Evolutionary conservation across 1,284 basidiomycete species (phyloP).

Genomic region (Ustilago nuda): DNA sequence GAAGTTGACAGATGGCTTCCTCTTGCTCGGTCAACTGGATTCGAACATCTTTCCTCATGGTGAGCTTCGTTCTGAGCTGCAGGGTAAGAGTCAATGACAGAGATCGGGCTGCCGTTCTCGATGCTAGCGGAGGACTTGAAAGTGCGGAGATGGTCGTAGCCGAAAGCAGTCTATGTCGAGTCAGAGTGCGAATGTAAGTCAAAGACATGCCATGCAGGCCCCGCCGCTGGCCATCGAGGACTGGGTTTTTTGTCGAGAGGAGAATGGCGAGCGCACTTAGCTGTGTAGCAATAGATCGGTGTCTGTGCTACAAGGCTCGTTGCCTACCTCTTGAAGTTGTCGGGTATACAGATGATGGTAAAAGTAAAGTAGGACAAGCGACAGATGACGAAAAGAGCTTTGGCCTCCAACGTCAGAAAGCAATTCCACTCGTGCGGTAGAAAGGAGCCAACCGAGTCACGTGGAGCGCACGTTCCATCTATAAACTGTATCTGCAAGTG

Average conservation of each 20-base stretch:
- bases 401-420: slow-evolving; percentile 22
- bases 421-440: slow-evolving; percentile 44
- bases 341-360: not conserved
- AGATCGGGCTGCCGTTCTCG: not conserved
- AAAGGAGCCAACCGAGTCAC: slow-evolving; percentile 18
- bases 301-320: not conserved
- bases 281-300: not conserved
- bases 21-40: slow-evolving; percentile 51
- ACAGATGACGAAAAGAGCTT: slow-evolving; percentile 5
- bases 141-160: not conserved
- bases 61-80: slow-evolving; percentile 11
- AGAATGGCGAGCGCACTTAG: not conserved
- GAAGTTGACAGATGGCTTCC: slow-evolving; percentile 57
- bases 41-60: slow-evolving; percentile 32
- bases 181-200: slow-evolving; percentile 28
- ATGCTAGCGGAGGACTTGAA: not conserved
- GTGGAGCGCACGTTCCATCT: slow-evolving; percentile 21
- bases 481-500: slow-evolving; percentile 31
- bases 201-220: slow-evolving; percentile 38
- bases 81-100: not conserved
- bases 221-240: slow-evolving; percentile 9
- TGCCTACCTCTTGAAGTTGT: not conserved
- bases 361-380: not conserved
- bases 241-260: not conserved
- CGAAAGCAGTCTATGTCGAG: slow-evolving; percentile 17